Conservation (phyloP, 78 protist genomes). For the Acrasis kona region DNA sequence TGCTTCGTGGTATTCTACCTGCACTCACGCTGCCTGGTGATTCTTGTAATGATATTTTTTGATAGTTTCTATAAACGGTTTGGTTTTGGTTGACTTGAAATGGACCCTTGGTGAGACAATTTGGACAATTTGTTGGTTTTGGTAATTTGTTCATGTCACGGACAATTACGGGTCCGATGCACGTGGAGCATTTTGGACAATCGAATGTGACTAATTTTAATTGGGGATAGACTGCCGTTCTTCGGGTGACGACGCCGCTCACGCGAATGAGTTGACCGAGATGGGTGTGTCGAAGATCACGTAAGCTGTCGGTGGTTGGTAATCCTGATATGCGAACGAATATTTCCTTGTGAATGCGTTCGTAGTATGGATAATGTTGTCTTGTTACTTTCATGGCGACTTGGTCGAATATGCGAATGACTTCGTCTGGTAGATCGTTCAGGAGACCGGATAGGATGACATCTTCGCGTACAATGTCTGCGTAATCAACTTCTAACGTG, state of each 20-base stretch:
- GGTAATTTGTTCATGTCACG: neutral
- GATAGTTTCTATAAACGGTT: slow-evolving; percentile 94
- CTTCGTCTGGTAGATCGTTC: slow-evolving; percentile 65
- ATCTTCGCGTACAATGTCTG: neutral
- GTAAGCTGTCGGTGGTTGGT: slow-evolving; percentile 74
- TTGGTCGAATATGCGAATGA: slow-evolving; percentile 79
- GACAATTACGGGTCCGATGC: neutral
- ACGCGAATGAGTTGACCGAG: slow-evolving; percentile 58
- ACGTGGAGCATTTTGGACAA: slow-evolving; percentile 74
- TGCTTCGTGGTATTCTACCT: slow-evolving; percentile 96
- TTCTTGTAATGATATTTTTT: slow-evolving; percentile 90
- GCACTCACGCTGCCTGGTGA: slow-evolving; percentile 97
- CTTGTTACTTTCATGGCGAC: slow-evolving; percentile 15
- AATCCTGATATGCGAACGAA: slow-evolving; percentile 87
- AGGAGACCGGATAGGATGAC: neutral
- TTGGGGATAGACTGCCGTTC: slow-evolving; percentile 92
- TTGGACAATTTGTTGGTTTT: slow-evolving; percentile 41
- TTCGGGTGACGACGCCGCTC: slow-evolving; percentile 93
- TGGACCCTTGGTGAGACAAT: slow-evolving; percentile 75
- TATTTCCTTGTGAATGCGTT: slow-evolving; percentile 19
- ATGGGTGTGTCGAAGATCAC: slow-evolving; percentile 85
- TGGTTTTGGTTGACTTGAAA: slow-evolving; percentile 58
- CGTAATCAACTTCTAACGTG: neutral
- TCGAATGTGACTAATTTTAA: slow-evolving; percentile 57
- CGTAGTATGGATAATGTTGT: slow-evolving; percentile 41